These are phyloP conservation scores for Camelina hispida DNA, from an alignment of 345 rosid genomes.

Conservation along the genomic window DNA sequence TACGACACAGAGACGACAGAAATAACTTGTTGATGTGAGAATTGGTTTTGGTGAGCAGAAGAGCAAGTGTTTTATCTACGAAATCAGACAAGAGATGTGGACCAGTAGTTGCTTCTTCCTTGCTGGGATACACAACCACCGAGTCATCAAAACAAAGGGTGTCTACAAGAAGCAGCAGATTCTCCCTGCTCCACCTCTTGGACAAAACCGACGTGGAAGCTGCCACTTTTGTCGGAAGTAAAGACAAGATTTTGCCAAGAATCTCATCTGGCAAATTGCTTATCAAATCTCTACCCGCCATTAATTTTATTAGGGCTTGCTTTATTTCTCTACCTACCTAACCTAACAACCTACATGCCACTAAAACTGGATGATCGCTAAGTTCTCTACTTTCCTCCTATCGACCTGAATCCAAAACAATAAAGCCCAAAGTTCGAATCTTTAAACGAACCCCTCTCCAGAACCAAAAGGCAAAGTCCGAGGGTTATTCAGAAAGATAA, in stretches of 20 bases:
- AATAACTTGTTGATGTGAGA: background rate
- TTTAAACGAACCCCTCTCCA: background rate
- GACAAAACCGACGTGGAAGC: slow-evolving; percentile 7
- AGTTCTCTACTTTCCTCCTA: background rate
- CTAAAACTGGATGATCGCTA: background rate
- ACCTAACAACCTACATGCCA: background rate
- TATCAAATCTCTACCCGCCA: background rate
- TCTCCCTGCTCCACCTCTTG: background rate
- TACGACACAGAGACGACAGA: background rate
- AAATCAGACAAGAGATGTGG: background rate
- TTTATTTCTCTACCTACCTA: too few species aligned
- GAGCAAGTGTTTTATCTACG: background rate
- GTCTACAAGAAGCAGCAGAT: slow-evolving; percentile 2
- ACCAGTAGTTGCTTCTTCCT: background rate
- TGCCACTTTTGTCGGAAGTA: background rate
- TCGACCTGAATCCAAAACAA: background rate
- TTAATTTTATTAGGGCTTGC: too few species aligned
- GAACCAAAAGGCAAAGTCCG: background rate
- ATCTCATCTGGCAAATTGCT: slow-evolving; percentile 4
- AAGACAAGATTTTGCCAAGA: background rate
- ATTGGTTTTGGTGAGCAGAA: background rate
- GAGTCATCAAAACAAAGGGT: background rate
- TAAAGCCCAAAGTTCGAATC: background rate
- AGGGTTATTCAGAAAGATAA: background rate
- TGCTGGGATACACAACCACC: background rate